Evolutionary conservation across 2,329 filamentous ascomycete species (phyloP).

Genomic region (Fulvia fulva): DNA sequence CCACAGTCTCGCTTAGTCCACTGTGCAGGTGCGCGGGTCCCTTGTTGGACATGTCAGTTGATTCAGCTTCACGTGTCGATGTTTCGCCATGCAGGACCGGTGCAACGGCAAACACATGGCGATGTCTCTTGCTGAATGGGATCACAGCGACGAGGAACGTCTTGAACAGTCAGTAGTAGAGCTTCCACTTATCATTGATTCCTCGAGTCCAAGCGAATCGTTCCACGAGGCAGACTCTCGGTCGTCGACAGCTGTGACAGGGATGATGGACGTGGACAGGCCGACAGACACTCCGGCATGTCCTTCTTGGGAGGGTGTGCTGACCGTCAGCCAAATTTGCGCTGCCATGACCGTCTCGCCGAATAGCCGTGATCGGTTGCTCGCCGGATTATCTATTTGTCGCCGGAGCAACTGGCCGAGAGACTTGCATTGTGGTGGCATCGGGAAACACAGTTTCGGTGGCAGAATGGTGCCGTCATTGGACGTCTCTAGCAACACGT

Average conservation of each 20-base stretch:
- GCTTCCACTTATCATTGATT: background rate
- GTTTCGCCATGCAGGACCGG: no score
- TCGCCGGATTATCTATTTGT: background rate
- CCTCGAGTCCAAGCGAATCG: background rate
- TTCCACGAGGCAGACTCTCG: background rate
- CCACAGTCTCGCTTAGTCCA: background rate
- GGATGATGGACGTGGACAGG: background rate
- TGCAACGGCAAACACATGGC: no score
- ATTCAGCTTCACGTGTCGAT: no score
- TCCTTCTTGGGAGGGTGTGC: background rate
- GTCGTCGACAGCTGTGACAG: background rate
- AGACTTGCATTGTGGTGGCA: background rate
- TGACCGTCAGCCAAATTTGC: background rate
- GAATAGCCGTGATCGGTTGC: background rate
- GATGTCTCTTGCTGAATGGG: no score
- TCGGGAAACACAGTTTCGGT: background rate
- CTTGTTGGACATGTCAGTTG: background rate
- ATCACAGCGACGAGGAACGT: no score
- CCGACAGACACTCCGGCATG: background rate
- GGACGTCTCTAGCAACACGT: background rate
- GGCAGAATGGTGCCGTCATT: background rate
- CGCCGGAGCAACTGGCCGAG: background rate
- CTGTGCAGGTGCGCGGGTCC: background rate
- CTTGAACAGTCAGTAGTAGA: no score
- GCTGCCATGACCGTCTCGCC: background rate